Base-by-base conservation (phyloP, 208 protist species). In the Herpetomonas tarakana region DNA sequence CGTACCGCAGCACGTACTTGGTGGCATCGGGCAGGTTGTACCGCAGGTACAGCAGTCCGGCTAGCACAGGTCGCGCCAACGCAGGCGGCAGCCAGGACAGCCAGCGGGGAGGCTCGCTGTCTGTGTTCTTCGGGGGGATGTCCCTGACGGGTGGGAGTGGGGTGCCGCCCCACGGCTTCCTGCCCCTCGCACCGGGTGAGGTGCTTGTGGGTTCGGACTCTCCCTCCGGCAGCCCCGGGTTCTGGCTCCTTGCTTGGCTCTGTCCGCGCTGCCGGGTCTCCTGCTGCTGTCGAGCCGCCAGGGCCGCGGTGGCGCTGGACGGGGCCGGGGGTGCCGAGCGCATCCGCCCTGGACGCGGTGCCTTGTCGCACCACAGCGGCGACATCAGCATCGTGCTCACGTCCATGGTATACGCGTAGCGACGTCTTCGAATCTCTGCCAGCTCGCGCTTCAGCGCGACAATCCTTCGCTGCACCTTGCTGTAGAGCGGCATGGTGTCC, bases 1-100 rank as follows among this genome's bases (percentile, higher is more conserved):
- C 67, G 50, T 74, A 78, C 0, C 64, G 71, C 26, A 90, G 69
- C 3, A 77, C n/a, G 25, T 76, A 68, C 63, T 74, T 65, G 24
- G 85, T 50, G 1, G 56, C 0, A 2, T 28, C 52, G 12, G 66
- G 51, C 0, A 65, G 25, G 35, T 73, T 70, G 50, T 61, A 76
- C 16, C 52, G 57, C 26, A 65, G 2, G 61, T 65, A 74, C 6
- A 49, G 38, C 7, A 68, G 4, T 4, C 26, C 7, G 22, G 45
- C 22, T 12, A 50, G 2, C 0, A 66, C n/a, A 0, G 35, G 7
- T 28, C 27, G 25, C n/a, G 44, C 19, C 44, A 22, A 4, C 3
- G 44, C 3, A 18, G 44, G 4, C 9, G 39, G 19, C 3, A 39
- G 6, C 25, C 29, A 29, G 12, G 21, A 26, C 47, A 29, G 26